These are phyloP conservation scores for Krasilnikovozyma curviuscula DNA, from an alignment of 768 basidiomycete species.

Conservation along the genomic window DNA sequence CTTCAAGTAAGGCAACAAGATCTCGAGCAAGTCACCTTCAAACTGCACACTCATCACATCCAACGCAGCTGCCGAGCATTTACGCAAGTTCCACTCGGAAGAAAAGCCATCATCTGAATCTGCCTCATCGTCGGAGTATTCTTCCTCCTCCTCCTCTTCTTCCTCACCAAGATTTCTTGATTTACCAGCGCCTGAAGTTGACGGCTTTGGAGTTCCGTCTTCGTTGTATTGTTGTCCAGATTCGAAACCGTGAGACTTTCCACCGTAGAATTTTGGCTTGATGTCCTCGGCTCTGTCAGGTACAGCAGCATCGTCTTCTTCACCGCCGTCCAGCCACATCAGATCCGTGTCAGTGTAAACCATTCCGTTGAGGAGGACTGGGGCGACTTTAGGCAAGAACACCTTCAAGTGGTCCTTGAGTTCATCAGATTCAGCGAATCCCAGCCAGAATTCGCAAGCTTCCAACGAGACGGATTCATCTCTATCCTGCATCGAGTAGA, in stretches of 20 bases:
- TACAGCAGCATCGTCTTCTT: constrained; percentile 62
- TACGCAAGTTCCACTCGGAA: constrained; percentile 95
- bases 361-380: constrained; percentile 93
- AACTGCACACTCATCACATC: constrained; percentile 93
- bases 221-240: too few relatives aligned
- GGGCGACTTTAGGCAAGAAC: constrained; percentile 73
- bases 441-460: constrained; percentile 99
- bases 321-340: constrained; percentile 80
- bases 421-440: constrained; percentile 88
- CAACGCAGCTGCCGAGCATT: constrained; percentile 91
- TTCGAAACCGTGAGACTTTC: constrained; percentile 66
- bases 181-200: constrained; percentile 12
- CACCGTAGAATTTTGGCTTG: constrained; percentile 73
- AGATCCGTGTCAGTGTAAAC: constrained; percentile 88
- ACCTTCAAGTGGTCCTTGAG: constrained; percentile 67
- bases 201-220: constrained; percentile 8
- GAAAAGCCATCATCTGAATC: constrained; percentile 93
- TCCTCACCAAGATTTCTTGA: constrained; percentile 34
- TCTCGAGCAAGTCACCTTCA: constrained; percentile 66
- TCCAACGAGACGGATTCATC: constrained; percentile 88
- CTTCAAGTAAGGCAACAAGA: constrained; percentile 73
- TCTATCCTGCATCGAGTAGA: constrained; percentile 91
- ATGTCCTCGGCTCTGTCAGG: constrained; percentile 91
- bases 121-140: constrained; percentile 67
- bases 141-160: constrained; percentile 61